Conservation (phyloP, 768 basidiomycete genomes). For the Mycena leptocephala region DNA sequence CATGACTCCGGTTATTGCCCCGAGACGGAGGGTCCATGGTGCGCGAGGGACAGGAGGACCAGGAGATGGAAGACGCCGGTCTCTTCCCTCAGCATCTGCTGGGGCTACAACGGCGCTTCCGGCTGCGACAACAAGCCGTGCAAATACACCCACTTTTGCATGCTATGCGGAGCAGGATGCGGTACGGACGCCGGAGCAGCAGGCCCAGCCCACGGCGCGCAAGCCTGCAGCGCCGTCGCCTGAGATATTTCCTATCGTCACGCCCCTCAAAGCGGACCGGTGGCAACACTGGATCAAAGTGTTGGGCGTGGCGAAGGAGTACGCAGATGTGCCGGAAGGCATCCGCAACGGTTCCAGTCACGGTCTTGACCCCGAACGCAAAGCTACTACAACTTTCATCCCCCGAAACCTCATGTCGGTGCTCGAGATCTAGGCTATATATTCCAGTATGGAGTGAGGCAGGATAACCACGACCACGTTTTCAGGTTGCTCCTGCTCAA, state of each 20-base stretch:
- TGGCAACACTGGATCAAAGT: constrained; percentile 24
- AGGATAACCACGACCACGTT: too few species aligned
- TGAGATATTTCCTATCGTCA: constrained; percentile 32
- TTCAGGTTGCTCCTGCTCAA: too few species aligned
- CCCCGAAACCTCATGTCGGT: not conserved
- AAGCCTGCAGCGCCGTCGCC: constrained; percentile 1
- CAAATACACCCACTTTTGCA: constrained; percentile 22
- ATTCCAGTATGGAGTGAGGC: too few species aligned
- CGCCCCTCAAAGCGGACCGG: constrained; percentile 29
- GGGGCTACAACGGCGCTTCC: too few species aligned
- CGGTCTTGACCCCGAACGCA: not conserved
- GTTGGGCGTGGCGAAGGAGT: constrained; percentile 22
- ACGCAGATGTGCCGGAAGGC: constrained; percentile 36
- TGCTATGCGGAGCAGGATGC: constrained; percentile 30
- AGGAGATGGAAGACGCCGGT: too few species aligned
- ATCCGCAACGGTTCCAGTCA: constrained; percentile 34
- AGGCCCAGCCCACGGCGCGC: constrained; percentile 16
- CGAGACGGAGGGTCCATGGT: too few species aligned
- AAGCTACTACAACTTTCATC: not conserved
- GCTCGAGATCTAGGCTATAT: too few species aligned
- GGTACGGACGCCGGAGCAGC: not conserved
- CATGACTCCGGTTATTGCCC: too few species aligned
- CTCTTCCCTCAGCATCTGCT: too few species aligned
- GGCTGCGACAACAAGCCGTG: too few species aligned
- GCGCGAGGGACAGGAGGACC: too few species aligned